Percentiles rank a stretch among this genome's conserved stretches.
These are phyloP conservation scores for Phytopythium chamaehyphon DNA, from an alignment of 352 stramenopile species.

Conservation along the genomic window DNA sequence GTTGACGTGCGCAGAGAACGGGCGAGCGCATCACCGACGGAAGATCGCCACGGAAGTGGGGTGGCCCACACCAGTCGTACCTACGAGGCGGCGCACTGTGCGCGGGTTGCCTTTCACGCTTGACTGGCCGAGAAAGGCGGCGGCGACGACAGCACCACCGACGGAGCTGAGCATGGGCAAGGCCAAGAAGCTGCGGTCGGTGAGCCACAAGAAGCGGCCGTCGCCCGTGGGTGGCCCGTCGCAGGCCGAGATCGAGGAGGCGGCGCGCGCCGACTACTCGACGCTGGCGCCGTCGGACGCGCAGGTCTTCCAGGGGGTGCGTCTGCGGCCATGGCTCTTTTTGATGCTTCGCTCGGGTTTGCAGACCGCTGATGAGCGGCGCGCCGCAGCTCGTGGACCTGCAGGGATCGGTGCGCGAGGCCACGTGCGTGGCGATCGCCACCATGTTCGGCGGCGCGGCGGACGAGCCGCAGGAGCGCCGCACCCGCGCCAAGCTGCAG, in stretches of 20 bases:
- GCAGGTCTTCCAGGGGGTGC: constrained; percentile 64
- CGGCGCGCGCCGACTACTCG: constrained; percentile 34
- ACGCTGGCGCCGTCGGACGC: constrained; percentile 48
- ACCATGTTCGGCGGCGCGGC: constrained; percentile 77
- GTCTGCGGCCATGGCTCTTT: constrained; percentile 7
- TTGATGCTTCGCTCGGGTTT: too few species aligned
- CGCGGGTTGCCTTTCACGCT: too few species aligned
- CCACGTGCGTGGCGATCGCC: constrained; percentile 80
- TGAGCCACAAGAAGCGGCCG: constrained; percentile 78
- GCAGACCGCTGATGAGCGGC: background rate
- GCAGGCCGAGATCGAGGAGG: constrained; percentile 51
- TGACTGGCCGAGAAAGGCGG: too few species aligned
- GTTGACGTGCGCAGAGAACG: background rate
- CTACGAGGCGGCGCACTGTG: too few species aligned
- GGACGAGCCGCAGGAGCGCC: constrained; percentile 48
- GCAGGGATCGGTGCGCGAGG: constrained; percentile 79
- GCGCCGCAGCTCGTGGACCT: constrained; percentile 50
- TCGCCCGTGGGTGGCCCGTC: constrained; percentile 57
- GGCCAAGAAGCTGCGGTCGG: constrained; percentile 82
- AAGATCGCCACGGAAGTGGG: background rate
- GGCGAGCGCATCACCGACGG: background rate
- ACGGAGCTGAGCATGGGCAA: constrained; percentile 54
- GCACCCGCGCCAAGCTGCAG: constrained; percentile 60
- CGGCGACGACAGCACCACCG: background rate
- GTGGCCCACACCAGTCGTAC: background rate